Percentiles rank a stretch among this genome's conserved stretches.
Evolutionary conservation across 352 stramenopile species (phyloP).

Genomic region (Globisporangium uncinulatum): DNA sequence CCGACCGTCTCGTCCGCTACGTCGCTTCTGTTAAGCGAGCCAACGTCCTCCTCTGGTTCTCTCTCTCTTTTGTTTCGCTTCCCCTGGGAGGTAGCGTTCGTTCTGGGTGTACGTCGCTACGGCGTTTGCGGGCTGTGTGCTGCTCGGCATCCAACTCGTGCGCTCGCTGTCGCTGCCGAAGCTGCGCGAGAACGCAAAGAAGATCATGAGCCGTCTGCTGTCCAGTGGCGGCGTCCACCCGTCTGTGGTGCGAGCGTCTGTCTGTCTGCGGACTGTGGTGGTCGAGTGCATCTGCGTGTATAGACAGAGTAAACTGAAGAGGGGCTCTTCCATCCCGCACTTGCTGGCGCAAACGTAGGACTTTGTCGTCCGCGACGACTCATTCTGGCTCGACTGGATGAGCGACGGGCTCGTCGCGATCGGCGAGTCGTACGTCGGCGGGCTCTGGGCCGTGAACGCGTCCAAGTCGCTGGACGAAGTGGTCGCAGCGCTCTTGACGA

Average conservation of each 20-base stretch:
- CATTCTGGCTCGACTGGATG: slow-evolving; percentile 87
- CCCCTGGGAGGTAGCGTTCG: slow-evolving; percentile 33
- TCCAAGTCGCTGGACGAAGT: slow-evolving; percentile 60
- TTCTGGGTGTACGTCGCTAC: slow-evolving; percentile 77
- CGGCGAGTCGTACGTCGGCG: slow-evolving; percentile 75
- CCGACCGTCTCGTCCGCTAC: not conserved
- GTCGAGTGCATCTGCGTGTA: not conserved
- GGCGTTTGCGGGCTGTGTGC: slow-evolving; percentile 42
- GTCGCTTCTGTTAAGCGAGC: not conserved
- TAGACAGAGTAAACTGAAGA: not conserved
- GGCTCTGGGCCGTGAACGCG: slow-evolving; percentile 59
- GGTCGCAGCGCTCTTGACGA: slow-evolving; percentile 67
- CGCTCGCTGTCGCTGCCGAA: slow-evolving; percentile 72
- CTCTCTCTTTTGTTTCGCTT: slow-evolving; percentile 6
- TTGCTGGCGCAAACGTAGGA: slow-evolving; percentile 28
- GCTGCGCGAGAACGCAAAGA: slow-evolving; percentile 55
- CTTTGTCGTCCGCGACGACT: slow-evolving; percentile 71
- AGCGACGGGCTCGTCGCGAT: slow-evolving; percentile 78
- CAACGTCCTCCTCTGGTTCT: not conserved
- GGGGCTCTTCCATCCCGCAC: not conserved
- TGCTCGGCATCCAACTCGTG: slow-evolving; percentile 61
- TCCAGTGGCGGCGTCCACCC: slow-evolving; percentile 52
- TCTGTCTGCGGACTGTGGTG: not conserved
- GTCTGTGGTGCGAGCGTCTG: slow-evolving; percentile 29
- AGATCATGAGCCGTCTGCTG: slow-evolving; percentile 70